Base-by-base conservation (phyloP, 1,139 yeast species). In the Candida sojae region DNA sequence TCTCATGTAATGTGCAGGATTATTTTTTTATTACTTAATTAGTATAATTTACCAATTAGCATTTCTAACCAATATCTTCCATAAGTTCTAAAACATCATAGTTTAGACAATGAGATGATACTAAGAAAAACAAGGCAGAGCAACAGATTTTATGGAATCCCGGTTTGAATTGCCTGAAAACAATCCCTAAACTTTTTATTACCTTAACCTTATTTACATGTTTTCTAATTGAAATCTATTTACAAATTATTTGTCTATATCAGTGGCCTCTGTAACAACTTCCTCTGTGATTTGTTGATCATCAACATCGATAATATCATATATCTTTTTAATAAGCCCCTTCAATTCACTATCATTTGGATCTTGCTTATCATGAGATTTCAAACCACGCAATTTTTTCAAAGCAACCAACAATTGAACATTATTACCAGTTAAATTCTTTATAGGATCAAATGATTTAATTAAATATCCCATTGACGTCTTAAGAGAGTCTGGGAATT, bases 401-500 rank as follows among this genome's bases (percentile, higher is more conserved):
- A 67, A 51, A 11, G 56, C 45, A 40, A 56, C 50, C 54, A 58
- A 57, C 33, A 67, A 51, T 25, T 56, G 55, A 10, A 53, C 55
- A 43, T 67, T 66, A 13, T 45, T 42, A 28, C 47, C 49, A 12
- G 41, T 36, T 26, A 64, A 58, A 12, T 57, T 54, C 9, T 54
- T 45, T 4, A 48, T 42, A 3, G 48, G 50, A 41, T 60, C 63
- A 43, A 67, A 53, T 34, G 49, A 39, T 2, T 53, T 54, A 48
- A 61, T 61, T 31, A 66, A 63, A 17, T 46, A 54, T 41, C 57
- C 53, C 49, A 70, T 51, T 5, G 73, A 68, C 12, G 46, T 52
- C 13, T 53, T 41, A 25, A 70, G 62, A 6, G 57, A 46, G 1
- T 56, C 46, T 3, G 67, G 52, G 50, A 55, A 62, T 4, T 45